phyloP scores from a whole-genome alignment of 2,329 filamentous ascomycete species.

The Grosmannia serpens region DNA sequence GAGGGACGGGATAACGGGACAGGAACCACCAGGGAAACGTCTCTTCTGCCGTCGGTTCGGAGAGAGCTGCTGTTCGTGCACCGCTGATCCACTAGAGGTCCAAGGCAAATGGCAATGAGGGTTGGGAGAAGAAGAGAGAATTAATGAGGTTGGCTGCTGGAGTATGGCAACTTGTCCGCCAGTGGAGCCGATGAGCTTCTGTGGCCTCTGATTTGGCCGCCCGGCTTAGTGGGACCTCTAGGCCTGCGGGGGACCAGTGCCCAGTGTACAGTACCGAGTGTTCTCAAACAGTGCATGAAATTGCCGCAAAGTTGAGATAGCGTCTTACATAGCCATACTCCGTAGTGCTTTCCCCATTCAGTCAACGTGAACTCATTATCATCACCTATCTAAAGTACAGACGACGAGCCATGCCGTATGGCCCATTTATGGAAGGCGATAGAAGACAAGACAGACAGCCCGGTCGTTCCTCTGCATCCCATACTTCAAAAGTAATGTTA shows the following conservation, averaged over 20 bases:
- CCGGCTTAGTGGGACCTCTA: slow-evolving; percentile 1
- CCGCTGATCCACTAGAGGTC: background rate
- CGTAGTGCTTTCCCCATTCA: no score
- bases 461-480: no score
- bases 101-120: background rate
- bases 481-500: no score
- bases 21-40: no score
- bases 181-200: slow-evolving; percentile 9
- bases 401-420: background rate
- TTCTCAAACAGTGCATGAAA: background rate
- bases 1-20: no score
- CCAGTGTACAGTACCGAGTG: background rate
- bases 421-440: no score
- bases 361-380: slow-evolving; percentile 8
- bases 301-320: background rate
- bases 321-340: no score
- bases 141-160: background rate
- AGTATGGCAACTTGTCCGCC: background rate
- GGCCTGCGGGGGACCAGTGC: slow-evolving; percentile 6
- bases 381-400: background rate
- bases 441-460: no score
- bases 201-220: slow-evolving; percentile 5
- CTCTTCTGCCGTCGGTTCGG: background rate
- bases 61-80: background rate
- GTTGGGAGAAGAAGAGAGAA: background rate